A percentile compares a stretch with the other conserved stretches of the same genome.
phyloP scores from a whole-genome alignment of 2,329 filamentous ascomycete species.

The Exserohilum turcica region DNA sequence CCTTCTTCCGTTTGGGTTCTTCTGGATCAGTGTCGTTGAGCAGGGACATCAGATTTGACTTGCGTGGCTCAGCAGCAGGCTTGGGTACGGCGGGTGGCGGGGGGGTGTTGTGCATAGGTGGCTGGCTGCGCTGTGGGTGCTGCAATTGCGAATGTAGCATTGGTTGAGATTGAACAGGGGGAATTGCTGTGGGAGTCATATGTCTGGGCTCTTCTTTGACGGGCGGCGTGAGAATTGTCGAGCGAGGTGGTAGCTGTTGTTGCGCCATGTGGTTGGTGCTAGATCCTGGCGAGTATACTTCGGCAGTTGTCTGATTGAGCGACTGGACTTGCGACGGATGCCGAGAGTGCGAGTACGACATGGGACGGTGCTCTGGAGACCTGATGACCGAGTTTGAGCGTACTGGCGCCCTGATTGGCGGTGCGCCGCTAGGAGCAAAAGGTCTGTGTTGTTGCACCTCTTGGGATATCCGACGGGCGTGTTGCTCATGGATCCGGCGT shows the following conservation, averaged over 20 bases:
- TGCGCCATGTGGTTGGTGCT: constrained; percentile 18
- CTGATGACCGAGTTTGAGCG: constrained; percentile 31
- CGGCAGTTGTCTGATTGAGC: constrained; percentile 27
- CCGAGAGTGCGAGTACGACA: constrained; percentile 37
- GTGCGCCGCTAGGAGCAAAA: constrained; percentile 27
- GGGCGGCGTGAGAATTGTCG: constrained; percentile 36
- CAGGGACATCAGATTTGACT: constrained; percentile 46
- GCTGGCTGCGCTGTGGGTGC: constrained; percentile 28
- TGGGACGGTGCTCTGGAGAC: constrained; percentile 41
- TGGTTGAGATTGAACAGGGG: constrained; percentile 28
- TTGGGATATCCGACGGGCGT: constrained; percentile 37
- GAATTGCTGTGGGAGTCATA: constrained; percentile 25
- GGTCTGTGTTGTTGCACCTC: constrained; percentile 37
- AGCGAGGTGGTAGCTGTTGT: constrained; percentile 32
- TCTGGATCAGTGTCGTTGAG: constrained; percentile 48
- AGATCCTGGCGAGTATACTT: constrained; percentile 28
- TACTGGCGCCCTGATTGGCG: constrained; percentile 30
- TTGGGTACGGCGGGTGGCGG: constrained; percentile 29
- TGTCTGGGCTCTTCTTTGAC: constrained; percentile 44
- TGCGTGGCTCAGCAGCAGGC: constrained; percentile 41
- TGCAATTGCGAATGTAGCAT: constrained; percentile 28
- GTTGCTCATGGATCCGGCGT: constrained; percentile 35
- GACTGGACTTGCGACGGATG: constrained; percentile 33
- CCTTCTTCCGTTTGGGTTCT: constrained; percentile 43
- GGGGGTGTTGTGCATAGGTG: constrained; percentile 23